Evolutionary conservation across 129 eudicot genomes (phyloP), one percentile per base, ranked within the genome.

Genomic region (Chrysanthemum makinoi): DNA sequence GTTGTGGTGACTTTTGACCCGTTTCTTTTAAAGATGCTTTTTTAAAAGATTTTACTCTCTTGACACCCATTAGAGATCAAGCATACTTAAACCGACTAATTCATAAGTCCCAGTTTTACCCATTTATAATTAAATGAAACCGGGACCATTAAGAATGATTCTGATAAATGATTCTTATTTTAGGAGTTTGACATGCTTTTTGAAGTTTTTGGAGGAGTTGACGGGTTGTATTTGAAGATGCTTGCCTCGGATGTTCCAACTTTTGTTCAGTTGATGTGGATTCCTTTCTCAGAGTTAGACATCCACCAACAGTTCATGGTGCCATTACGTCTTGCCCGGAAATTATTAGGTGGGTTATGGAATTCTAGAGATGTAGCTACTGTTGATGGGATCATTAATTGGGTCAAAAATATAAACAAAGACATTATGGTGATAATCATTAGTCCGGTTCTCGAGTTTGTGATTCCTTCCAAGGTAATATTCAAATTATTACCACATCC

Each of bases 141-240:
- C 46, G 2, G 46, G 7, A 39, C 10, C 46, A 39, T 6, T 39
- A 39, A 39, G 10, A 39, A 49, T 62, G 51, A 54, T 72, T 76
- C 62, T 76, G 46, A 72, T 57, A 28, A 18, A 28, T n/a, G 12
- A 24, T 48, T 66, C 62, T 74, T 58, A 51, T 78, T 56, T 19
- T 88, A 92, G 98, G 95, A 89, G 73, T 87, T 68, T 74, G 95
- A 86, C 28, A 79, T 79, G 77, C 73, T 81, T 10, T 92, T 86
- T 80, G 96, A 89, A 82, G 96, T 87, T 43, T 85, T 89, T 75
- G 98, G 95, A 75, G 95, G 98, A 73, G 82, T 89, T 80, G 95
- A 89, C 63, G 95, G 89, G 58, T 79, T 89, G 78, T 89, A 86
- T 80, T 57, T 87, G 69, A 85, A 85, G 80, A 89, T 92, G 98